Evolutionary conservation across 805 yeast genomes (phyloP).

Genomic region (Hanseniaspora meyeri): DNA sequence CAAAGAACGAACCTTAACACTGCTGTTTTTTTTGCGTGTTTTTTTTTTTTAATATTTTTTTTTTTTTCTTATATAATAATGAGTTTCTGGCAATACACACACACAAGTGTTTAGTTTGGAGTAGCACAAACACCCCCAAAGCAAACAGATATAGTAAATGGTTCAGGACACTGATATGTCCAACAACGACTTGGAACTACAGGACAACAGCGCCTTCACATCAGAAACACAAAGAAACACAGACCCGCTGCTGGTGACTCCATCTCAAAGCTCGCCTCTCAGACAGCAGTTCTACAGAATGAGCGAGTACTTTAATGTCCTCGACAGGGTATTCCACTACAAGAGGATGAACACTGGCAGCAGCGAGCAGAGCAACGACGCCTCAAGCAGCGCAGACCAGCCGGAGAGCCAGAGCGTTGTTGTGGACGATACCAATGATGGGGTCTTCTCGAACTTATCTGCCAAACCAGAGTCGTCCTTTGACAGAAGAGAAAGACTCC

Average conservation of each 20-base stretch:
- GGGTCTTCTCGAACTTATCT: conserved; percentile 81
- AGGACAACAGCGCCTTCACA: neutral
- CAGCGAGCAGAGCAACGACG: neutral
- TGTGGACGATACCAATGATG: conserved; percentile 48
- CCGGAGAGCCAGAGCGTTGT: conserved; percentile 2
- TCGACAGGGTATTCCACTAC: conserved; percentile 28
- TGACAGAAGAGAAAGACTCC: conserved; percentile 7
- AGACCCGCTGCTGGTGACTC: neutral
- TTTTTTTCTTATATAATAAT: too few relatives aligned
- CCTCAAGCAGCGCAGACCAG: neutral
- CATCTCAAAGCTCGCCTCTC: neutral
- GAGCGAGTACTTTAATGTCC: conserved; percentile 30
- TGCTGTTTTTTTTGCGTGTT: too few relatives aligned
- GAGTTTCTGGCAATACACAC: too few relatives aligned
- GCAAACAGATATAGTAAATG: neutral
- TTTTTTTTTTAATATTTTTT: too few relatives aligned
- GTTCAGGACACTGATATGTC: neutral
- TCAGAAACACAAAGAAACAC: neutral
- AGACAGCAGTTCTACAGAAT: conserved; percentile 16
- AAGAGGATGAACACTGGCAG: conserved; percentile 20
- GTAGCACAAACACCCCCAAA: neutral
- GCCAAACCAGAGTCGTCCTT: conserved; percentile 65
- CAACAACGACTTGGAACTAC: neutral
- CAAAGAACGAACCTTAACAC: too few relatives aligned
- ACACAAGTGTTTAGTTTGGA: too few relatives aligned